A percentile compares a stretch with the other conserved stretches of the same genome.
Evolutionary conservation across 805 yeast species (phyloP).

Genomic region (Ogataea trehaloabstinens): DNA sequence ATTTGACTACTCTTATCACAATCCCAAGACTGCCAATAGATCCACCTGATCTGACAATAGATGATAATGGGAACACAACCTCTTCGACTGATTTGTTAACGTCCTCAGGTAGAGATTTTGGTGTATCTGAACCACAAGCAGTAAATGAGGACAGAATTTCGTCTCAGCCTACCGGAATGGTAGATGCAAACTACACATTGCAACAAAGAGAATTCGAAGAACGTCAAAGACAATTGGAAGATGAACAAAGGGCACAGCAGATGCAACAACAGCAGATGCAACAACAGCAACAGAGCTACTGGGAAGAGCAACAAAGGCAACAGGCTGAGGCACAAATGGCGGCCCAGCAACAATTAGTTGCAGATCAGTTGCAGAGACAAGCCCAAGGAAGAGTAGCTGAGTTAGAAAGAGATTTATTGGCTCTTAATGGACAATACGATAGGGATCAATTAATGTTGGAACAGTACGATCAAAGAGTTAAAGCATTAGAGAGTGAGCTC

Average conservation of each 20-base stretch:
- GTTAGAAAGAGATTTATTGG: slow-evolving; percentile 74
- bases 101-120: slow-evolving; percentile 20
- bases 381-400: slow-evolving; percentile 78
- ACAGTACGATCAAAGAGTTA: slow-evolving; percentile 85
- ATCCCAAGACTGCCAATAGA: slow-evolving; percentile 64
- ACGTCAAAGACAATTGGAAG: slow-evolving; percentile 59
- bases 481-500: slow-evolving; percentile 74
- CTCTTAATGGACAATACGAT: slow-evolving; percentile 77
- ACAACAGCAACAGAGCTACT: slow-evolving; percentile 65
- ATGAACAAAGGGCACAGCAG: slow-evolving; percentile 62
- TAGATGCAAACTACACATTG: slow-evolving; percentile 36
- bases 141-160: slow-evolving; percentile 42
- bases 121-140: slow-evolving; percentile 20
- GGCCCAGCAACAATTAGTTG: slow-evolving; percentile 67
- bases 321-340: slow-evolving; percentile 66
- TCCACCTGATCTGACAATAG: slow-evolving; percentile 56
- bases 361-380: slow-evolving; percentile 68
- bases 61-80: slow-evolving; percentile 41
- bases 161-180: slow-evolving; percentile 54
- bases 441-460: slow-evolving; percentile 77
- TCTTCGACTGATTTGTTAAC: background rate
- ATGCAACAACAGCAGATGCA: slow-evolving; percentile 67
- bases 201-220: slow-evolving; percentile 54
- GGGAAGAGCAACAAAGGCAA: slow-evolving; percentile 71
- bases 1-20: slow-evolving; percentile 74